Conservation (phyloP, 805 yeast species). For the Nakazawaea wickerhamii region DNA sequence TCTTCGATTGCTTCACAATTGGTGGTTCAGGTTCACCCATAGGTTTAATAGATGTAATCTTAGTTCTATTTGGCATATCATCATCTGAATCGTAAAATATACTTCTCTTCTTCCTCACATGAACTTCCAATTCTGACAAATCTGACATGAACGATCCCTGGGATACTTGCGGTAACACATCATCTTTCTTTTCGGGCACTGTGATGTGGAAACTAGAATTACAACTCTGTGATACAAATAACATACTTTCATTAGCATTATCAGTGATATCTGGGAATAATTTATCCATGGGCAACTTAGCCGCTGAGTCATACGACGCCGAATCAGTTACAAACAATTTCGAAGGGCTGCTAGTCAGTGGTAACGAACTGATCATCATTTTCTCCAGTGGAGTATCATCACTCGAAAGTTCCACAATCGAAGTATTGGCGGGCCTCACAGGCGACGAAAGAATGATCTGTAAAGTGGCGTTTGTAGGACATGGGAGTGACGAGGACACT, state of each 20-base stretch:
- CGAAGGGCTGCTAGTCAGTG: background rate
- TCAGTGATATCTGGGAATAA: background rate
- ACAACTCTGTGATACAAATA: no score
- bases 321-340: background rate
- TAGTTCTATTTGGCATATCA: background rate
- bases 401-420: background rate
- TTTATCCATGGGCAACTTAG: background rate
- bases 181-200: no score
- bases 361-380: background rate
- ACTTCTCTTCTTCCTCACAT: background rate
- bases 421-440: background rate
- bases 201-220: no score
- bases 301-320: background rate
- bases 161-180: no score
- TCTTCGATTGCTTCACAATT: background rate
- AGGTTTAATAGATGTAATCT: background rate
- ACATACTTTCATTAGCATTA: background rate
- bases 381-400: background rate
- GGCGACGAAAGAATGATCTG: background rate
- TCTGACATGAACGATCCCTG: slow-evolving; percentile 10
- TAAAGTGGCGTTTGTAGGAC: no score
- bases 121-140: slow-evolving; percentile 8
- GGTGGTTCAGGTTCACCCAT: background rate
- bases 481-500: background rate
- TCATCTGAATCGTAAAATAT: background rate